Base-by-base conservation (phyloP, 805 yeast species). In the Lipomyces lipofer region DNA sequence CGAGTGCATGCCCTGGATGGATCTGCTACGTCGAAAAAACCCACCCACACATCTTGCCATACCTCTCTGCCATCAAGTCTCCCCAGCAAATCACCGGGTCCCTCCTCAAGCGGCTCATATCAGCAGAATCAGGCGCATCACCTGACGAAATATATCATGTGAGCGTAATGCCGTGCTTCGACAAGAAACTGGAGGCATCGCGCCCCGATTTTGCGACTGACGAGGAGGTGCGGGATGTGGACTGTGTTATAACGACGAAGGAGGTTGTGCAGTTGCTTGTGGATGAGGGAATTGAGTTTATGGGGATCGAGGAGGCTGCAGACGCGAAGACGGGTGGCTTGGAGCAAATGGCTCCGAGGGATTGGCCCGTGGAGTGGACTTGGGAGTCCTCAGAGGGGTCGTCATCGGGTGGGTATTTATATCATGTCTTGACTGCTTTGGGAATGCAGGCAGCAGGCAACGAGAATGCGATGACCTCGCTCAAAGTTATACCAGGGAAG, bases 161-260 rank as follows among this genome's bases (percentile, higher is more conserved):
- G 51, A 80, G 94, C 6, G 75, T 94, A 19, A 92, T 92, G 98
- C 98, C 99, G 1, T 92, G 98, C 65, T 94, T 94, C 69, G 99
- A 94, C 69, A 94, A 94, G 72, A 94, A 94, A 69, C 77, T 91
- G 39, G 99, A 94, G 72, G 94, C 97, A 25, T 90, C 96, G 2
- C 77, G 98, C 58, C 84, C 87, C 0, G 96, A 88, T 60, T 73
- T 76, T 49, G 75, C 71, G 17, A 65, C 58, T 1, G 69, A 62
- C 4, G 69, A 63, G 3, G 67, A 62, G 4, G 68, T 67, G 10
- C 69, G 72, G 9, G 96, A 89, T 65, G 97, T 94, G 10, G 97
- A 94, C 68, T 88, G 97, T 73, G 99, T 94, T 2, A 79, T 94
- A 21, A 94, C 99, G 0, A 90, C 98, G 10, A 84, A 82, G 63